These are phyloP conservation scores for Gynochthodes officinalis DNA, from an alignment of 257 asterid species.

Conservation along the genomic window DNA sequence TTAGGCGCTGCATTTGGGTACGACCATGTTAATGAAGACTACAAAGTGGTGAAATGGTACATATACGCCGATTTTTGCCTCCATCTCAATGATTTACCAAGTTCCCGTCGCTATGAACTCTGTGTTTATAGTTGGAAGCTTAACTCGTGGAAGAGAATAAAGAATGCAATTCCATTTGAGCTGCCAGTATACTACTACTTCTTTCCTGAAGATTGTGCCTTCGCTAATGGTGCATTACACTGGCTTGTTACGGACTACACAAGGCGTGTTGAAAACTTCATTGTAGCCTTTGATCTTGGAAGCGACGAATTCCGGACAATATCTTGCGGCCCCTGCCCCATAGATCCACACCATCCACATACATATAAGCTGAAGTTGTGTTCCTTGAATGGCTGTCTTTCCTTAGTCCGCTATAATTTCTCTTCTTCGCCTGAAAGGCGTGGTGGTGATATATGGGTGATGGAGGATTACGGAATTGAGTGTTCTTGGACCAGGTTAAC, in stretches of 20 bases:
- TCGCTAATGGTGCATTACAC: no score
- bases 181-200: no score
- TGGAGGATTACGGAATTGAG: neutral
- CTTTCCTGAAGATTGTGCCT: no score
- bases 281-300: no score
- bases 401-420: neutral
- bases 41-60: slow-evolving; percentile 1
- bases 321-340: no score
- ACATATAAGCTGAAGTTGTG: neutral
- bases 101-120: neutral
- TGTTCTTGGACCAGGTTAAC: neutral
- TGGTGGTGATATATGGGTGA: neutral
- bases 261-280: no score
- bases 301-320: no score
- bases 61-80: neutral
- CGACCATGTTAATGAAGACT: neutral
- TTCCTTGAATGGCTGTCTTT: neutral
- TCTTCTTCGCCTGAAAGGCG: neutral
- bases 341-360: neutral
- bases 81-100: neutral
- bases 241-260: no score
- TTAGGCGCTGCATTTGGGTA: neutral
- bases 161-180: neutral
- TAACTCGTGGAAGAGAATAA: neutral
- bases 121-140: slow-evolving; percentile 1